Conservation (phyloP, 352 stramenopile genomes). For the Globisporangium cylindrosporum region DNA sequence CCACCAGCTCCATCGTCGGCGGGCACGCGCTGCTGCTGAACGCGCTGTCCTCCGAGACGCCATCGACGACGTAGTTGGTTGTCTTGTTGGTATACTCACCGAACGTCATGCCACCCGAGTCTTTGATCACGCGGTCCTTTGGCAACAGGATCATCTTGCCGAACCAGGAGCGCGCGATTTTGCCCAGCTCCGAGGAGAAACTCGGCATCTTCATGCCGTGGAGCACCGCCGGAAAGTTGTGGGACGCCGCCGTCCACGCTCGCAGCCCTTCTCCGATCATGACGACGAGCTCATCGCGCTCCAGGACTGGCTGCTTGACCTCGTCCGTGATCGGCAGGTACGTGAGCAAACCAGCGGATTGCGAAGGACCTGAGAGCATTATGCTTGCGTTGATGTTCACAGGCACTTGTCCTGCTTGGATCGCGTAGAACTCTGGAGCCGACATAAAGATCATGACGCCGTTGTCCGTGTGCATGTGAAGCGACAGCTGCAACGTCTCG, state of each 20-base stretch:
- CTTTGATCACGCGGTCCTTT: constrained; percentile 18
- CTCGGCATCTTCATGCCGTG: constrained; percentile 24
- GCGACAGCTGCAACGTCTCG: constrained; percentile 9
- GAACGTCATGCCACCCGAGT: constrained; percentile 16
- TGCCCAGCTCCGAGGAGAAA: constrained; percentile 12
- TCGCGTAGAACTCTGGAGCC: constrained; percentile 19
- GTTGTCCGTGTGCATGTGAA: constrained; percentile 27
- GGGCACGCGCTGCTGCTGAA: constrained; percentile 21
- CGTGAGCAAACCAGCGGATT: constrained; percentile 19
- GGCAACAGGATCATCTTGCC: constrained; percentile 22
- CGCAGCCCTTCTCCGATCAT: constrained; percentile 26
- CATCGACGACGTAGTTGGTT: constrained; percentile 16
- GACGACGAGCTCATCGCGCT: constrained; percentile 24
- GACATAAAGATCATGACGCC: constrained; percentile 25
- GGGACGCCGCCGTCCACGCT: constrained; percentile 13
- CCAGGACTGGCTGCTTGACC: constrained; percentile 17
- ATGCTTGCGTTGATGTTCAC: constrained; percentile 1
- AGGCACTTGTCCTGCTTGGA: background rate
- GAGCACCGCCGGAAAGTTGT: constrained; percentile 17
- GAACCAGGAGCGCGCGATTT: constrained; percentile 14
- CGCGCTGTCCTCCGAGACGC: background rate
- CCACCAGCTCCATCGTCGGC: constrained; percentile 8
- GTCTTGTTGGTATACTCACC: constrained; percentile 17
- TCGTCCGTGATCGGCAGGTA: constrained; percentile 11
- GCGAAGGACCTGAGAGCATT: constrained; percentile 11